These are phyloP conservation scores for Diaporthe ampelina DNA, from an alignment of 2,329 filamentous ascomycete genomes.

Conservation along the genomic window DNA sequence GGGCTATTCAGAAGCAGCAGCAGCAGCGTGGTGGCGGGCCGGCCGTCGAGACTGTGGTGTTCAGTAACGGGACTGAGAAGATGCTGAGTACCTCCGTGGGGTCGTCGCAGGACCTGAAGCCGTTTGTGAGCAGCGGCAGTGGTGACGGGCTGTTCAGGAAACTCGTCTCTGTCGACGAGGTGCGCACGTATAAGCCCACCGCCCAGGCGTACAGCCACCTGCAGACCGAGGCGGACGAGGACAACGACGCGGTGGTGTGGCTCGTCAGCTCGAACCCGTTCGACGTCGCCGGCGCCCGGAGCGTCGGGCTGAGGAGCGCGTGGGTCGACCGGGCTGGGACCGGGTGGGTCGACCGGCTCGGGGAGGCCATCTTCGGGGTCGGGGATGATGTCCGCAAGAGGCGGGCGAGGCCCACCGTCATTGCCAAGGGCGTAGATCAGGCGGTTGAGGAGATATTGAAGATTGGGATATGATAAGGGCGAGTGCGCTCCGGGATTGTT, in stretches of 20 bases:
- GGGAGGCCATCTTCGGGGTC: conserved; percentile 52
- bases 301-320: conserved; percentile 71
- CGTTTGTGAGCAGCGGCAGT: conserved; percentile 40
- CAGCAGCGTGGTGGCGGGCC: conserved; percentile 53
- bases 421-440: conserved; percentile 69
- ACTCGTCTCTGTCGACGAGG: conserved; percentile 73
- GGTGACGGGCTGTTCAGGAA: conserved; percentile 62
- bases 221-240: conserved; percentile 60
- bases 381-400: conserved; percentile 39
- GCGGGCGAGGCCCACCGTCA: conserved; percentile 63
- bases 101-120: conserved; percentile 67
- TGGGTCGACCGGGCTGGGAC: conserved; percentile 75
- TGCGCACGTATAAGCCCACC: conserved; percentile 75
- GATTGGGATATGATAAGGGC: conserved; percentile 15
- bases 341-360: conserved; percentile 76
- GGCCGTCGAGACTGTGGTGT: conserved; percentile 65
- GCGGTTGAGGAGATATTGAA: conserved; percentile 59
- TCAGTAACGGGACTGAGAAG: conserved; percentile 72
- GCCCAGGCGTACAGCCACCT: conserved; percentile 73
- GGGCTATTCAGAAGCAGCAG: conserved; percentile 69
- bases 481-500: neutral
- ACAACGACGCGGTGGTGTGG: conserved; percentile 64
- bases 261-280: conserved; percentile 81
- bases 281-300: conserved; percentile 75
- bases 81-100: conserved; percentile 63